These are phyloP conservation scores for Exophiala bonariae DNA, from an alignment of 2,329 filamentous ascomycete genomes.

Conservation along the genomic window DNA sequence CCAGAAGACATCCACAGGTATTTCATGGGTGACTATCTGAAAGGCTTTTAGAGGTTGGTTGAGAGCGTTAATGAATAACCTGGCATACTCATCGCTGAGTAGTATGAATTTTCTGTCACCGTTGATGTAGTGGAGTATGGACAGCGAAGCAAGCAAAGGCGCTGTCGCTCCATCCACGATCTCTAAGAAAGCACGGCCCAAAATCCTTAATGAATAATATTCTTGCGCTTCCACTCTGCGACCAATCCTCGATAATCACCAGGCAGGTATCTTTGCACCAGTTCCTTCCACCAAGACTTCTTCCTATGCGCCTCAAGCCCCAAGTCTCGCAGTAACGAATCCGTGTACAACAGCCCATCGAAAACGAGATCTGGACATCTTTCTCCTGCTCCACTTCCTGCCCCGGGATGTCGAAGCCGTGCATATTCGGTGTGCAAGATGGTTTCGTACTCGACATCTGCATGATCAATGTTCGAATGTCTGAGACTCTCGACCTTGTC, in stretches of 20 bases:
- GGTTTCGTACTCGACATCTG: conserved; percentile 54
- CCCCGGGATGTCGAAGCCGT: conserved; percentile 66
- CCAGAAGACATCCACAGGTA: no score
- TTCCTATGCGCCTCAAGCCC: conserved; percentile 53
- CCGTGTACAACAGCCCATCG: conserved; percentile 73
- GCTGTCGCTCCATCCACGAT: no score
- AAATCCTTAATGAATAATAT: no score
- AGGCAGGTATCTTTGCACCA: conserved; percentile 39
- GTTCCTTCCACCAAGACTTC: conserved; percentile 29
- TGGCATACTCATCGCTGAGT: no score
- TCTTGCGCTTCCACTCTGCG: conserved; percentile 33
- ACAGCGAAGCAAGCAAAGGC: no score
- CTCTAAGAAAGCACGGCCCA: no score
- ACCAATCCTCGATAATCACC: conserved; percentile 43
- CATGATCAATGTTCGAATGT: conserved; percentile 27
- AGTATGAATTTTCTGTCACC: no score
- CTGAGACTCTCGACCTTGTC: conserved; percentile 40
- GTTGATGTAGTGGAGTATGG: no score
- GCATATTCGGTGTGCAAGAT: conserved; percentile 68
- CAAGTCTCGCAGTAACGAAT: conserved; percentile 66
- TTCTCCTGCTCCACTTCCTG: conserved; percentile 56
- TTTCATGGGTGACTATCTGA: no score
- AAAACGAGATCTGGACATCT: conserved; percentile 71
- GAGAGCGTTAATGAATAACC: no score
- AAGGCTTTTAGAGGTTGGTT: no score